Conservation (phyloP, 768 basidiomycete species). For the Mycena vitilis region DNA sequence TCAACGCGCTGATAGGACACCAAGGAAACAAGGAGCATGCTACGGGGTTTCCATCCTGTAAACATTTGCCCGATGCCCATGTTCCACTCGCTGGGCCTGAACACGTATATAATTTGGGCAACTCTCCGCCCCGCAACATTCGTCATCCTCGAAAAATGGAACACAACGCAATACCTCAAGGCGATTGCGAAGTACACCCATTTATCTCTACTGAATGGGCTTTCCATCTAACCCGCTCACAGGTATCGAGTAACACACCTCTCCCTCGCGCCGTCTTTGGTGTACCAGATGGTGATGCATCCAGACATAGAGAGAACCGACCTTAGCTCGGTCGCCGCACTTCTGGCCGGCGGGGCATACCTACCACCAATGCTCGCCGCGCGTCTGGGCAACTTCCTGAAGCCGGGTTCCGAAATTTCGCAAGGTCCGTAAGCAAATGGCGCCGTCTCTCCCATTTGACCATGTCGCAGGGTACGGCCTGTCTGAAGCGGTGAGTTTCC, state of each 20-base stretch:
- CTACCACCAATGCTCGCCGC: constrained; percentile 67
- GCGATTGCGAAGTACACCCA: constrained; percentile 67
- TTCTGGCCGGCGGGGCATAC: constrained; percentile 73
- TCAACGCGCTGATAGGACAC: background rate
- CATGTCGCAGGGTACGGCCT: constrained; percentile 70
- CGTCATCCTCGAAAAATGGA: constrained; percentile 71
- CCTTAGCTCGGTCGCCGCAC: constrained; percentile 58
- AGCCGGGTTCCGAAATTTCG: constrained; percentile 45
- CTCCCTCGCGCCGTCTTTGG: constrained; percentile 68
- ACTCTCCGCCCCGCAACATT: constrained; percentile 60
- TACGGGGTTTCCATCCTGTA: constrained; percentile 56
- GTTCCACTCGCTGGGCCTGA: constrained; percentile 75
- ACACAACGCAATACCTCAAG: constrained; percentile 60
- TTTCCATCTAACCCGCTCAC: background rate
- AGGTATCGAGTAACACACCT: constrained; percentile 69
- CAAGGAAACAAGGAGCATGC: background rate
- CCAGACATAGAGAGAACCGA: constrained; percentile 61
- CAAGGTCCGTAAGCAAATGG: constrained; percentile 56
- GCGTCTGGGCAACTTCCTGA: constrained; percentile 53
- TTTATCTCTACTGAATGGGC: background rate
- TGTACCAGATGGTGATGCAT: constrained; percentile 74
- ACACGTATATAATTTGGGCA: constrained; percentile 60
- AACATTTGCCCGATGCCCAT: constrained; percentile 68
- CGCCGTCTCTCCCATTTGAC: no score
- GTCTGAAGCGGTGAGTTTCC: constrained; percentile 68